A percentile compares a stretch with the other conserved stretches of the same genome.
phyloP scores from a whole-genome alignment of 139 green algal genomes.

The Zygnema circumcarinatum region DNA sequence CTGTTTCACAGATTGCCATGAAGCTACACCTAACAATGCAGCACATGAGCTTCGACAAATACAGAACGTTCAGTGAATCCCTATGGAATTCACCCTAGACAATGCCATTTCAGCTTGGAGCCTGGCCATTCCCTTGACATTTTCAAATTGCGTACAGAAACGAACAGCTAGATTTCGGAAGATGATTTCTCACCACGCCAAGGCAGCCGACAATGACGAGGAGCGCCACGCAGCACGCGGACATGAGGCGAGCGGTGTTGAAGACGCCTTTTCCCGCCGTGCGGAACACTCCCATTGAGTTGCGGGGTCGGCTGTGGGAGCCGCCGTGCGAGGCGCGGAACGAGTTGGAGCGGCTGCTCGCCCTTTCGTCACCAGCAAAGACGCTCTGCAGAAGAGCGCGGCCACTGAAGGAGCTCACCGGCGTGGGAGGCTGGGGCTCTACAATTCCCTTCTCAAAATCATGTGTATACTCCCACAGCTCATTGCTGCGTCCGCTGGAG shows the following conservation, averaged over 20 bases:
- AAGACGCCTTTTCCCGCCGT: not conserved
- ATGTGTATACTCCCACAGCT: not conserved
- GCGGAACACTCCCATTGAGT: not conserved
- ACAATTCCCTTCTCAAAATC: not conserved
- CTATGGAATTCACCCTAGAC: not conserved
- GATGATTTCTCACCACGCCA: not conserved
- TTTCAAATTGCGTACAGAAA: not conserved
- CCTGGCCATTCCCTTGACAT: not conserved
- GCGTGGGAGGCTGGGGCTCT: not conserved
- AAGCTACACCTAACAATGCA: not conserved
- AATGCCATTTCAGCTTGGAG: not conserved
- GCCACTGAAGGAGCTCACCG: not conserved
- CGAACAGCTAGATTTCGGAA: not conserved
- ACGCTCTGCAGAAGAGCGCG: not conserved
- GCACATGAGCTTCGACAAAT: not conserved
- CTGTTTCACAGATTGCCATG: too few relatives aligned
- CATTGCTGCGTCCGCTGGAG: not conserved
- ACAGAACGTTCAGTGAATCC: not conserved
- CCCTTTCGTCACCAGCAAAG: not conserved
- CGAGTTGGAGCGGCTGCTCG: not conserved
- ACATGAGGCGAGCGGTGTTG: not conserved
- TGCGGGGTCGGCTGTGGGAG: not conserved
- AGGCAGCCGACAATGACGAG: not conserved
- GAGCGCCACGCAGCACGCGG: not conserved
- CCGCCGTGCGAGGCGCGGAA: not conserved